Percentiles rank a stretch among this genome's conserved stretches.
Conservation (phyloP, 164 flowering plant species). For the Kalanchoe fedtschenkoi region DNA sequence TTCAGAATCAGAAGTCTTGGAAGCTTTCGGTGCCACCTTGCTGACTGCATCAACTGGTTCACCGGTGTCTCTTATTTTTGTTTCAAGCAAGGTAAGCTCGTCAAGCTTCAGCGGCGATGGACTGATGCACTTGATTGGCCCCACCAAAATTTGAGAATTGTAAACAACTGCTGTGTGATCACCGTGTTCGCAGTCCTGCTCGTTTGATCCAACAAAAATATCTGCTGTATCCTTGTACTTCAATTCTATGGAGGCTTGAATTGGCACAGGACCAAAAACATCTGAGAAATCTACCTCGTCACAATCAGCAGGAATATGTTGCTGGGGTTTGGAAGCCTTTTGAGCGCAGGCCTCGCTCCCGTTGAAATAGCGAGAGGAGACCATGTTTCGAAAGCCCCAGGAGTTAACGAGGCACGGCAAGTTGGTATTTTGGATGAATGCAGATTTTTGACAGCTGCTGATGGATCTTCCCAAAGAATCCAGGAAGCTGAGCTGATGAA, state of each 20-base stretch:
- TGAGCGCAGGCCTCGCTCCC: conserved; percentile 14
- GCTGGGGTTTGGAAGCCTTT: conserved; percentile 23
- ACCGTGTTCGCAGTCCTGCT: conserved; percentile 33
- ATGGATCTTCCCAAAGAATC: conserved; percentile 13
- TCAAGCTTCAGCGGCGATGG: conserved; percentile 36
- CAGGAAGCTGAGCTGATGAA: conserved; percentile 16
- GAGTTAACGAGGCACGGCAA: background rate
- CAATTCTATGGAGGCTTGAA: conserved; percentile 28
- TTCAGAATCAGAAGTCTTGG: conserved; percentile 14
- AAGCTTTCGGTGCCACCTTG: conserved; percentile 17
- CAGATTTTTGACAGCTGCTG: conserved; percentile 9
- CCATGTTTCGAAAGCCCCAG: no score
- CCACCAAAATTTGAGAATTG: conserved; percentile 65
- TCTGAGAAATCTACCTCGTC: conserved; percentile 75
- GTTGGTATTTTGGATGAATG: background rate
- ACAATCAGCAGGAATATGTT: conserved; percentile 37
- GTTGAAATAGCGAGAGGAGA: conserved; percentile 38
- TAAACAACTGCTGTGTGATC: conserved; percentile 43
- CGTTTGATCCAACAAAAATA: conserved; percentile 12
- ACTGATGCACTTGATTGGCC: conserved; percentile 46
- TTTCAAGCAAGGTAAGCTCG: conserved; percentile 41
- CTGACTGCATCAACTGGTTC: conserved; percentile 27
- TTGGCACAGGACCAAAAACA: conserved; percentile 70
- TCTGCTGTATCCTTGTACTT: conserved; percentile 16
- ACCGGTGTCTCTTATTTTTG: conserved; percentile 19